Conservation (phyloP, 2,329 filamentous ascomycete genomes). For the Xylaria hypoxylon region DNA sequence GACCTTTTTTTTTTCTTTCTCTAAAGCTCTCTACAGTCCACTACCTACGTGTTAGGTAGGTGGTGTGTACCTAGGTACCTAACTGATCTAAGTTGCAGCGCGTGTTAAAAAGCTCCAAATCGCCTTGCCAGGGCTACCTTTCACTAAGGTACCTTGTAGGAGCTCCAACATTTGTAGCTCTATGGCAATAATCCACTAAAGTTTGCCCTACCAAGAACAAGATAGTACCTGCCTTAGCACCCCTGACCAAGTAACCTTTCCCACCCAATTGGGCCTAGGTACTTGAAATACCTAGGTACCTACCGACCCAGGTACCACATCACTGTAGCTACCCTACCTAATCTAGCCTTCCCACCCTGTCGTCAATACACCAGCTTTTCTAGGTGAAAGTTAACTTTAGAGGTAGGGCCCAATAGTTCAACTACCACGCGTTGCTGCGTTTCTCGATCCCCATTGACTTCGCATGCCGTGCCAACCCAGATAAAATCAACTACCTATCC, state of each 20-base stretch:
- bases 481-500: background rate
- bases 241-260: background rate
- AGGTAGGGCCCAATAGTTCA: slow-evolving; percentile 11
- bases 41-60: too few species aligned
- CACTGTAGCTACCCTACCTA: background rate
- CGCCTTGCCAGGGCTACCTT: background rate
- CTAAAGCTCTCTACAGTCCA: too few species aligned
- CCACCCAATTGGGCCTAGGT: background rate
- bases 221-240: slow-evolving; percentile 7
- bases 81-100: background rate
- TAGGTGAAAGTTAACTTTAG: slow-evolving; percentile 15
- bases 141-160: background rate
- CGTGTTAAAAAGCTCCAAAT: background rate
- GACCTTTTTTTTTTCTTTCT: slow-evolving; percentile 26
- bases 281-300: background rate
- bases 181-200: background rate
- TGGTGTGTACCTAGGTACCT: background rate
- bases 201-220: background rate
- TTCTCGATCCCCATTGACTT: slow-evolving; percentile 16
- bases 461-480: background rate
- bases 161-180: background rate
- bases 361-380: slow-evolving; percentile 25
- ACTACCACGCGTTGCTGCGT: slow-evolving; percentile 9
- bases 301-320: too few species aligned
- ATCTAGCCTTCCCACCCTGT: slow-evolving; percentile 3